Percentiles rank a stretch among this genome's conserved stretches.
These are phyloP conservation scores for Hortiboletus rubellus DNA, from an alignment of 1,284 basidiomycete species.

Conservation along the genomic window DNA sequence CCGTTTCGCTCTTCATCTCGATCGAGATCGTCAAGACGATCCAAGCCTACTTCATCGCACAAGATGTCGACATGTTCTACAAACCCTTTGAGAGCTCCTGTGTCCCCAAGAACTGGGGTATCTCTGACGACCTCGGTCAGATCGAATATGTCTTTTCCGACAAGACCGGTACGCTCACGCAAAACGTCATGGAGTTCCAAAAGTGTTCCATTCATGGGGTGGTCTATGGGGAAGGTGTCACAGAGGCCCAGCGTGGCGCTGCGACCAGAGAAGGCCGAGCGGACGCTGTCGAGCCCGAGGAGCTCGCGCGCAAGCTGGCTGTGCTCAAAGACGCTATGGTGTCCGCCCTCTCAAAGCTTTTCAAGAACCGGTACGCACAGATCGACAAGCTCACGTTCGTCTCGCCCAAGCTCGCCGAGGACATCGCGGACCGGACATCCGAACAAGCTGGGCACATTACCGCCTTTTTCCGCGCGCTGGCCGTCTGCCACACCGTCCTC, in stretches of 20 bases:
- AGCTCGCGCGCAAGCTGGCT: conserved; percentile 66
- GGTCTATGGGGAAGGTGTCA: conserved; percentile 89
- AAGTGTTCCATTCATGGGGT: conserved; percentile 89
- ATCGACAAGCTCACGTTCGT: conserved; percentile 85
- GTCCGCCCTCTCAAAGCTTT: conserved; percentile 67
- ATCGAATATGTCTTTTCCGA: conserved; percentile 98
- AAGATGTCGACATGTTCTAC: conserved; percentile 98
- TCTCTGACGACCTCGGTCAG: conserved; percentile 96
- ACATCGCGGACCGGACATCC: conserved; percentile 63
- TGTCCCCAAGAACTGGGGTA: conserved; percentile 97
- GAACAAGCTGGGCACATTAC: conserved; percentile 70
- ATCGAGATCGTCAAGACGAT: conserved; percentile 98
- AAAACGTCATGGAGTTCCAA: conserved; percentile 99
- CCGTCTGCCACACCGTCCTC: conserved; percentile 90
- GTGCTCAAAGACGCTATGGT: conserved; percentile 81
- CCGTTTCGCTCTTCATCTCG: conserved; percentile 95
- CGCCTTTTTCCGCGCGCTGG: conserved; percentile 89
- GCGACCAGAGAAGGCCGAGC: conserved; percentile 79
- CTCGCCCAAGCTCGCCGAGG: conserved; percentile 79
- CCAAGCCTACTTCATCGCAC: conserved; percentile 96
- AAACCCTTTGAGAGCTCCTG: conserved; percentile 84
- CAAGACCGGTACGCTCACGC: conserved; percentile 95
- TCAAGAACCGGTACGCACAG: conserved; percentile 90
- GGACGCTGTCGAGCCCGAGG: conserved; percentile 64
- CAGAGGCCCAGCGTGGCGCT: conserved; percentile 93